These are phyloP conservation scores for Thermochaetoides thermophila DNA, from an alignment of 495 filamentous ascomycete genomes.

Conservation along the genomic window DNA sequence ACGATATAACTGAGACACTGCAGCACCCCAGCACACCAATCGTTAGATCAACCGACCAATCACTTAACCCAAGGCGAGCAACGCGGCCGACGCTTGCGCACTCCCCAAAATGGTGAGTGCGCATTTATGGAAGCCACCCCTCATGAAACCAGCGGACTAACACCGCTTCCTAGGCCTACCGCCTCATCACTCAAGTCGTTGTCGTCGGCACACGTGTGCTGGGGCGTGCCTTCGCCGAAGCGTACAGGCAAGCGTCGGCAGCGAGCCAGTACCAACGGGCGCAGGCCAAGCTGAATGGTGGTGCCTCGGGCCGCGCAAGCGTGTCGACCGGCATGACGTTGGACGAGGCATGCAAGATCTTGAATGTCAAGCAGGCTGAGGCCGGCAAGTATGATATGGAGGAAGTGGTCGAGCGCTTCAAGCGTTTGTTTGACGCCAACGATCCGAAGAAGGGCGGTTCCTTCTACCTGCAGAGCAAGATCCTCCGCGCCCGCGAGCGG, in stretches of 20 bases:
- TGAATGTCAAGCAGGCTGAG: slow-evolving; percentile 84
- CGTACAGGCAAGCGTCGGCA: slow-evolving; percentile 81
- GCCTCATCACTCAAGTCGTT: slow-evolving; percentile 86
- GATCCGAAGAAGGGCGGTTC: slow-evolving; percentile 90
- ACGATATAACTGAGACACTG: slow-evolving; percentile 3
- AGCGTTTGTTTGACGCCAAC: slow-evolving; percentile 85
- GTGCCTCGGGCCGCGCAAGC: slow-evolving; percentile 23
- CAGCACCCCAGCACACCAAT: slow-evolving; percentile 3
- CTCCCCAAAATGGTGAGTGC: slow-evolving; percentile 10
- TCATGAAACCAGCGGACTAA: neutral
- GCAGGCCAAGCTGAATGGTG: slow-evolving; percentile 35
- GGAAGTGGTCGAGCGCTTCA: slow-evolving; percentile 70
- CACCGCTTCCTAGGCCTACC: slow-evolving; percentile 56
- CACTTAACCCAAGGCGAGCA: slow-evolving; percentile 6
- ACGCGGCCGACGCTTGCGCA: slow-evolving; percentile 8
- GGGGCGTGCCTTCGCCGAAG: slow-evolving; percentile 82
- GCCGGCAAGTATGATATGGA: slow-evolving; percentile 64
- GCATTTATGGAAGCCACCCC: neutral
- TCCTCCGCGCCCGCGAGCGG: slow-evolving; percentile 76
- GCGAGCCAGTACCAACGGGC: slow-evolving; percentile 64
- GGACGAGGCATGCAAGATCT: slow-evolving; percentile 93
- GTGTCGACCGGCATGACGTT: slow-evolving; percentile 65
- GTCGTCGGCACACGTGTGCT: slow-evolving; percentile 79
- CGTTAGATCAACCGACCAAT: neutral
- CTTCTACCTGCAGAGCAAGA: slow-evolving; percentile 96